Conservation (phyloP, 208 protist genomes). For the Vickermania ingenoplastis region DNA sequence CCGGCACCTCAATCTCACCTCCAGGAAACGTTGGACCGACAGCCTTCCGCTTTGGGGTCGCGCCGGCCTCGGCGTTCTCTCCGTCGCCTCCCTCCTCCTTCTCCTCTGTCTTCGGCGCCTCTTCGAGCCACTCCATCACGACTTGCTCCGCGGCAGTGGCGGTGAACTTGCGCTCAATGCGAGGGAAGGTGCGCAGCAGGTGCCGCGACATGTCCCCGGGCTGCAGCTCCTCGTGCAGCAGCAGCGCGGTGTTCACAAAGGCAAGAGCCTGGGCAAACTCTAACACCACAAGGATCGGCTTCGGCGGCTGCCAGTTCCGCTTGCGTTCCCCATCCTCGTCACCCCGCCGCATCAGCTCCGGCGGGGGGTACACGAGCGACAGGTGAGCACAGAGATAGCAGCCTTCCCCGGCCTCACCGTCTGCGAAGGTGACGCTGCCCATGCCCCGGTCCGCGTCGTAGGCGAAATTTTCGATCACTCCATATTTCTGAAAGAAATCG, state of each 20-base stretch:
- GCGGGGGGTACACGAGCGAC: constrained; percentile 18
- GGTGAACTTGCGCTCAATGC: constrained; percentile 1
- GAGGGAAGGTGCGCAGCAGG: constrained; percentile 15
- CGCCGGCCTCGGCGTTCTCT: background rate
- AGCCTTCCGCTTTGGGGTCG: background rate
- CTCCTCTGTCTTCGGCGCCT: too few species aligned
- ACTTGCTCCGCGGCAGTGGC: constrained; percentile 9
- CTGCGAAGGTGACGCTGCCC: constrained; percentile 50
- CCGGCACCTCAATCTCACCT: constrained; percentile 8
- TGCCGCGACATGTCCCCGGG: constrained; percentile 36
- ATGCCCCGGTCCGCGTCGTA: constrained; percentile 45
- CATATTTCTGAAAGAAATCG: constrained; percentile 58
- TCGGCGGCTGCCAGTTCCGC: background rate
- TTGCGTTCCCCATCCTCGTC: constrained; percentile 8
- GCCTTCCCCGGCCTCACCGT: constrained; percentile 32
- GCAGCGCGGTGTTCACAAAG: constrained; percentile 44
- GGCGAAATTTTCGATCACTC: constrained; percentile 24
- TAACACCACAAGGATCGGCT: constrained; percentile 24
- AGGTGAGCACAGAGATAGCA: constrained; percentile 59
- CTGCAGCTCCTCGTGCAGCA: constrained; percentile 15
- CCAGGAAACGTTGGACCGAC: constrained; percentile 31
- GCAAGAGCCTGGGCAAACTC: constrained; percentile 56
- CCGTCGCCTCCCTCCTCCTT: too few species aligned
- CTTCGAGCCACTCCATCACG: constrained; percentile 1
- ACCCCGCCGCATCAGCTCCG: background rate